Evolutionary conservation across 768 basidiomycete species (phyloP), one percentile per base, ranked within the genome.

Genomic region (Boletus huronensis): DNA sequence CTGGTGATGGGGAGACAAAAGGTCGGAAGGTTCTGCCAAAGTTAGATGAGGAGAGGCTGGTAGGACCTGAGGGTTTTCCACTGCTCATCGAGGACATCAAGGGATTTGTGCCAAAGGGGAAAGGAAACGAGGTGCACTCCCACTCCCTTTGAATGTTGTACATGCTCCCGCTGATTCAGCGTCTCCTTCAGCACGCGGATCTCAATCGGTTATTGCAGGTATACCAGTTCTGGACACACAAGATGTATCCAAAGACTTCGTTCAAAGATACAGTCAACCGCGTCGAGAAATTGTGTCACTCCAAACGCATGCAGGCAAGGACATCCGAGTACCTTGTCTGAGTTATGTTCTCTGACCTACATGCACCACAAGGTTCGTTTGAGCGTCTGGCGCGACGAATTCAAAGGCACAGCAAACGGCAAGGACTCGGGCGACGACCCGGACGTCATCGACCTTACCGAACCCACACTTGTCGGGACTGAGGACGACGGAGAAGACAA

Each of bases 141-240:
- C 32, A 48, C 35, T 51, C 48, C 26, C n/a, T 17, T 51, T 25
- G 42, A 10, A 2, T n/a, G 11, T 11, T 28, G 36, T 34, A n/a
- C n/a, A 19, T 25, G 41, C 47, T 29, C 25, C 5, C 0, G n/a
- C 35, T 62, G 55, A 64, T 38, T 3, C 3, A 10, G 11, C 14
- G 41, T 13, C 1, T 51, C 41, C 5, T 11, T 23, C 48, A 98
- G 95, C 77, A 77, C n/a, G 70, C 81, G 48, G 95, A 99, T 70
- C 79, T 99, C 36, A 83, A 82, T 58, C 78, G 88, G 36, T 73
- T 98, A 14, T 75, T 98, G 51, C 83, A 85, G 57, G 74, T 89
- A 34, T 98, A 98, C 67, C 93, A 94, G 64, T 89, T 93, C 63
- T 99, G 97, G 97, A 81, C 93, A 4, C 97, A 98, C 73, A 82